phyloP scores from a whole-genome alignment of 106 monocot species.

The Phalaenopsis aphrodite region DNA sequence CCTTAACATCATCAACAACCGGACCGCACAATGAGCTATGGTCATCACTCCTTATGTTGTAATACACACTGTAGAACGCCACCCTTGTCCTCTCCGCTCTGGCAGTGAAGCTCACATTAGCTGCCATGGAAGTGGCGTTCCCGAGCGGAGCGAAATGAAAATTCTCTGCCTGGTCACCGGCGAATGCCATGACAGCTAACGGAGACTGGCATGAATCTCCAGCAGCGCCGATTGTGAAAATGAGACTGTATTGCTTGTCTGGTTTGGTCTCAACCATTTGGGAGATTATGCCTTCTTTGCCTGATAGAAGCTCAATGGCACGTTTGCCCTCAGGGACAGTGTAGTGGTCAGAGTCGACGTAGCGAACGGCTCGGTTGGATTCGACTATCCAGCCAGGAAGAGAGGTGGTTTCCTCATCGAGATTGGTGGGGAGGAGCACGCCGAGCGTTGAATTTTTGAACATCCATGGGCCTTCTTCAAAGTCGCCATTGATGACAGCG shows the following conservation, averaged over 20 bases:
- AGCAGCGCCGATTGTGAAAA: constrained; percentile 58
- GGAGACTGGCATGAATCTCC: constrained; percentile 75
- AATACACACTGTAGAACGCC: constrained; percentile 91
- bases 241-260: constrained; percentile 60
- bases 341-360: constrained; percentile 77
- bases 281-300: constrained; percentile 94
- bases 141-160: constrained; percentile 67
- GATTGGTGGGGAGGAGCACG: constrained; percentile 86
- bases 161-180: constrained; percentile 74
- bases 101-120: constrained; percentile 78
- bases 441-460: constrained; percentile 51
- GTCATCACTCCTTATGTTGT: constrained; percentile 89
- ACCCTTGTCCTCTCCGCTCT: constrained; percentile 64
- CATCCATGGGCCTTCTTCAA: constrained; percentile 74
- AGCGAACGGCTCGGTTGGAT: constrained; percentile 88
- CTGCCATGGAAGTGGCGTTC: constrained; percentile 45
- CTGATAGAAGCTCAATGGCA: constrained; percentile 83
- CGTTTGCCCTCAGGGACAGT: constrained; percentile 82
- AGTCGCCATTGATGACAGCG: constrained; percentile 49
- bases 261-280: constrained; percentile 89
- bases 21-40: constrained; percentile 76
- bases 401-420: constrained; percentile 60
- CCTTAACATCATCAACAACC: constrained; percentile 69
- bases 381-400: constrained; percentile 88
- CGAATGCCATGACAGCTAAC: constrained; percentile 87